Conservation (phyloP, 768 basidiomycete species). For the Pleurotus giganteus region DNA sequence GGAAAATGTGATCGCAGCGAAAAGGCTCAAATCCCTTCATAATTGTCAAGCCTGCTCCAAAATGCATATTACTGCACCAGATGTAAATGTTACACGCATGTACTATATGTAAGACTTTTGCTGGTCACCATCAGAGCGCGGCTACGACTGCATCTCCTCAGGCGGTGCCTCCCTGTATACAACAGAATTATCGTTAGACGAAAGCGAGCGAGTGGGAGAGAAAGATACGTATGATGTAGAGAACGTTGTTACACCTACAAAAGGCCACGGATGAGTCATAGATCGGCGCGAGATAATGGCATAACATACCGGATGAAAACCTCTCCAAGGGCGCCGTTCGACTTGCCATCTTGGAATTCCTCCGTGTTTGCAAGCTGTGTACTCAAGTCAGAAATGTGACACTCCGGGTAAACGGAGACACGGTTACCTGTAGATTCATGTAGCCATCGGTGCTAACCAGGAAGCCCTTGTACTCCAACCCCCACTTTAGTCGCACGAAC, state of each 20-base stretch:
- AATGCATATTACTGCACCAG: too few species aligned
- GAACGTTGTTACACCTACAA: conserved; percentile 87
- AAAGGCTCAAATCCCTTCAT: too few species aligned
- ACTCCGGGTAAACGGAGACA: not conserved
- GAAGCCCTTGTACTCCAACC: conserved; percentile 98
- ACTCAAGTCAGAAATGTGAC: not conserved
- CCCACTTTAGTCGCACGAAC: conserved; percentile 96
- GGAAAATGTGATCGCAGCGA: too few species aligned
- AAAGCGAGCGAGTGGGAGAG: conserved; percentile 2
- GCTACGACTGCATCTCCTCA: too few species aligned
- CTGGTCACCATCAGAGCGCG: too few species aligned
- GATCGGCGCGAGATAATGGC: not conserved
- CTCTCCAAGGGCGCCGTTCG: conserved; percentile 95
- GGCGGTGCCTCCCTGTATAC: conserved; percentile 73
- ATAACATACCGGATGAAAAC: conserved; percentile 89
- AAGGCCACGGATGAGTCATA: conserved; percentile 14
- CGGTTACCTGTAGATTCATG: conserved; percentile 95
- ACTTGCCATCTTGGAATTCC: conserved; percentile 94
- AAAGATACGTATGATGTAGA: conserved; percentile 83
- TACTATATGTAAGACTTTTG: too few species aligned
- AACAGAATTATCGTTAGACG: conserved; percentile 25
- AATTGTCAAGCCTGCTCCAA: too few species aligned
- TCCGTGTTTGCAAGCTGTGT: conserved; percentile 97
- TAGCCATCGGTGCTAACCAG: conserved; percentile 98
- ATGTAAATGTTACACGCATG: too few species aligned